Percentiles rank a stretch among this genome's conserved stretches.
phyloP scores from a whole-genome alignment of 371 early-diverging fungal species.

The Blakeslea trispora region DNA sequence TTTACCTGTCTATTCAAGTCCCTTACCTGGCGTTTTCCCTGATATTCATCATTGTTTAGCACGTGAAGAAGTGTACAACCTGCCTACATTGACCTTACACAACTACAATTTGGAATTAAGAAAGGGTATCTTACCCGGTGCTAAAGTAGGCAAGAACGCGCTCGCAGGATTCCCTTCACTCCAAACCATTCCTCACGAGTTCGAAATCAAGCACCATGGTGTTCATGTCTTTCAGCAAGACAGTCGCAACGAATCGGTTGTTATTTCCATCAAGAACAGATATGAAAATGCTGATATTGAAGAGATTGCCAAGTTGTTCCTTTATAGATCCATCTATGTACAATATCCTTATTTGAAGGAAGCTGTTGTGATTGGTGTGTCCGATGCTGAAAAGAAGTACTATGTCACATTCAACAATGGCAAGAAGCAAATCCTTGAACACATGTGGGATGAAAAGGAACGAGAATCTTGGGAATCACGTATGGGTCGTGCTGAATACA shows the following conservation, averaged over 20 bases:
- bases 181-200: conserved; percentile 72
- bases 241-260: conserved; percentile 81
- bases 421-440: conserved; percentile 45
- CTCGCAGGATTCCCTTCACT: conserved; percentile 94
- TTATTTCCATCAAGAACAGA: conserved; percentile 63
- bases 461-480: conserved; percentile 54
- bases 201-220: conserved; percentile 69
- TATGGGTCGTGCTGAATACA: conserved; percentile 59
- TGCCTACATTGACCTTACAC: conserved; percentile 54
- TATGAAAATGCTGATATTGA: conserved; percentile 51
- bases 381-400: conserved; percentile 70
- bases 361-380: conserved; percentile 74
- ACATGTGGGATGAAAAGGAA: conserved; percentile 53
- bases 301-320: conserved; percentile 50
- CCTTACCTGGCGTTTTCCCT: conserved; percentile 73
- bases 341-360: conserved; percentile 90
- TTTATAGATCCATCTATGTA: conserved; percentile 66
- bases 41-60: conserved; percentile 62
- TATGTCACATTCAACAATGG: conserved; percentile 50
- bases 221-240: conserved; percentile 88
- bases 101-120: conserved; percentile 45
- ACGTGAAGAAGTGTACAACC: conserved; percentile 46
- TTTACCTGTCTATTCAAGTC: conserved; percentile 54
- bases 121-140: conserved; percentile 71
- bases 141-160: conserved; percentile 63